Conservation (phyloP, 108 stramenopile species). For the Skeletonema marinoi region DNA sequence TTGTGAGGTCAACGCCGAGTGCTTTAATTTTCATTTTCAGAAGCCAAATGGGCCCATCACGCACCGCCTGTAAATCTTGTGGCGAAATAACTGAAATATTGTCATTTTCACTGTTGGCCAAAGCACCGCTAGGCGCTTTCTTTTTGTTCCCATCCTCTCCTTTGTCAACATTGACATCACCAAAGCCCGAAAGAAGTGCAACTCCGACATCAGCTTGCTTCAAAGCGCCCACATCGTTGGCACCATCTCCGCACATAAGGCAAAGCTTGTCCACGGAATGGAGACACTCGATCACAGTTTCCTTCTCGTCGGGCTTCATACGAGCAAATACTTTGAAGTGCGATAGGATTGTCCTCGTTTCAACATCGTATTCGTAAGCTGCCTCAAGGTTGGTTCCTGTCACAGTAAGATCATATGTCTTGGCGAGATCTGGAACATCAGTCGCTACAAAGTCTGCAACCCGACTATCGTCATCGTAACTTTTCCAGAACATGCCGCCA, state of each 20-base stretch:
- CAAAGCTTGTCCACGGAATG: constrained; percentile 83
- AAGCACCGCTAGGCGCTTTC: constrained; percentile 23
- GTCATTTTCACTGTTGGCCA: constrained; percentile 10
- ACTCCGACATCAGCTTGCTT: constrained; percentile 95
- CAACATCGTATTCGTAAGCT: constrained; percentile 78
- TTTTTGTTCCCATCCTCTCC: constrained; percentile 65
- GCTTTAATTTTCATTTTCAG: constrained; percentile 70
- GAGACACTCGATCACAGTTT: constrained; percentile 89
- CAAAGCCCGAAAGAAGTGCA: constrained; percentile 92
- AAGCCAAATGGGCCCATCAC: constrained; percentile 52
- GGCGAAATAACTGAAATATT: constrained; percentile 63
- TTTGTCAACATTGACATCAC: constrained; percentile 91
- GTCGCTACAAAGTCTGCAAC: constrained; percentile 59
- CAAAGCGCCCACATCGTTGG: constrained; percentile 94
- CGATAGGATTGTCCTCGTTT: constrained; percentile 68
- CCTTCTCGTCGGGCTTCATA: constrained; percentile 97
- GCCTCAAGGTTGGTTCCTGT: constrained; percentile 77
- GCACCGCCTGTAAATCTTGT: constrained; percentile 58
- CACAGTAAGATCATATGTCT: constrained; percentile 80
- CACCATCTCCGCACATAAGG: constrained; percentile 98
- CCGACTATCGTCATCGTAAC: constrained; percentile 79
- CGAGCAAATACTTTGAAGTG: constrained; percentile 94
- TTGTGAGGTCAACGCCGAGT: constrained; percentile 77
- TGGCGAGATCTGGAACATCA: constrained; percentile 69
- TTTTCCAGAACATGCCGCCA: constrained; percentile 76